These are phyloP conservation scores for Ambrosiella beaveri DNA, from an alignment of 2,329 filamentous ascomycete genomes.

Conservation along the genomic window DNA sequence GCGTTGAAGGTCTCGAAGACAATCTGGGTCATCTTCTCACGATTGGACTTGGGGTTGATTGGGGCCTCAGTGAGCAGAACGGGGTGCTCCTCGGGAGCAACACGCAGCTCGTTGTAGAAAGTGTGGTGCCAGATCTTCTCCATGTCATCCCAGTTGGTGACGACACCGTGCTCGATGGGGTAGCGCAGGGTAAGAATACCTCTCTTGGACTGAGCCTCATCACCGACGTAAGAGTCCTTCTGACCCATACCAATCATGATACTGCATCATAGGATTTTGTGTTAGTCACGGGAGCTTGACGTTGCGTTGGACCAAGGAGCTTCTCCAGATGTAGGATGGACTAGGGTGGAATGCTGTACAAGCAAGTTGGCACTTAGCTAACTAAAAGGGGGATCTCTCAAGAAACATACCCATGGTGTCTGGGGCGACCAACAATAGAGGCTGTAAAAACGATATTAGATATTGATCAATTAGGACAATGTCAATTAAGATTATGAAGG, in stretches of 20 bases:
- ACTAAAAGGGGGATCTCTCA: slow-evolving; percentile 3
- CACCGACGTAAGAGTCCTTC: slow-evolving; percentile 99
- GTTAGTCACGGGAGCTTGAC: slow-evolving; percentile 17
- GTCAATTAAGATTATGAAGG: not conserved
- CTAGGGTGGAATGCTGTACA: slow-evolving; percentile 5
- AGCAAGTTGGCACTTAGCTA: not conserved
- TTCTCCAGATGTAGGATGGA: slow-evolving; percentile 3
- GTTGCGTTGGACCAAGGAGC: slow-evolving; percentile 2
- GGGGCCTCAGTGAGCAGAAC: slow-evolving; percentile 97
- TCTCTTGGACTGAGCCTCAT: slow-evolving; percentile 99
- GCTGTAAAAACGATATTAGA: slow-evolving; percentile 34
- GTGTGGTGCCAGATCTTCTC: slow-evolving; percentile 99
- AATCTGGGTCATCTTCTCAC: slow-evolving; percentile 99
- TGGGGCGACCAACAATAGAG: slow-evolving; percentile 98
- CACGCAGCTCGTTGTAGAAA: slow-evolving; percentile 99
- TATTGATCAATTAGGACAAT: not conserved
- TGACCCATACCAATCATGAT: slow-evolving; percentile 99
- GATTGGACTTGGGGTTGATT: slow-evolving; percentile 99
- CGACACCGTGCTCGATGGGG: slow-evolving; percentile 99
- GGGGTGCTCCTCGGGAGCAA: slow-evolving; percentile 98
- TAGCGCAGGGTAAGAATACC: slow-evolving; percentile 99
- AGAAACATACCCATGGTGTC: slow-evolving; percentile 88
- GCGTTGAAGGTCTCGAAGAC: slow-evolving; percentile 99
- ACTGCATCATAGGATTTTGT: slow-evolving; percentile 31
- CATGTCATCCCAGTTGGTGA: slow-evolving; percentile 99